Conservation (phyloP, 768 basidiomycete species). For the Russula sp. region DNA sequence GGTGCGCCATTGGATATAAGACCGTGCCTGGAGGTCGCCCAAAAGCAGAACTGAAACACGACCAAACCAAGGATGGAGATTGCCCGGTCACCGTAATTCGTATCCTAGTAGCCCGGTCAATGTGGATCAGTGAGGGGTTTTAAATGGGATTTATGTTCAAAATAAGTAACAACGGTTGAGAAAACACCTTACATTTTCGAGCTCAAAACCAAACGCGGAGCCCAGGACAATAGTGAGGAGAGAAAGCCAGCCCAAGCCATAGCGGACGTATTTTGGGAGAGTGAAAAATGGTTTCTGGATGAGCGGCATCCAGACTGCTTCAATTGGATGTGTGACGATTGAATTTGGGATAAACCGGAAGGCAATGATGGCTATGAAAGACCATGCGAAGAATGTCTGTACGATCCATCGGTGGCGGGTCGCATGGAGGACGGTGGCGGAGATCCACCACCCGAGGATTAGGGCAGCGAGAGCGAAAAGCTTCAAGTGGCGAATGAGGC, state of each 20-base stretch:
- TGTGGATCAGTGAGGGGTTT: conserved; percentile 18
- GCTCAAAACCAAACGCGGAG: conserved; percentile 82
- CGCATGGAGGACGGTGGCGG: conserved; percentile 59
- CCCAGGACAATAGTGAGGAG: conserved; percentile 78
- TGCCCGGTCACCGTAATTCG: conserved; percentile 73
- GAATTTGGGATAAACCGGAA: conserved; percentile 82
- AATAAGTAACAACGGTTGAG: not conserved
- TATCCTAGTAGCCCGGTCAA: conserved; percentile 44
- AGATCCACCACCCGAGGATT: conserved; percentile 87
- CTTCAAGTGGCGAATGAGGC: conserved; percentile 36
- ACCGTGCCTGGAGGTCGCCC: conserved; percentile 59
- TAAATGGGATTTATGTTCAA: not conserved
- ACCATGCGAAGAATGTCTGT: conserved; percentile 81
- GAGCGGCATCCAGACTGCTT: conserved; percentile 63
- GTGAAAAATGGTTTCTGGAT: conserved; percentile 68
- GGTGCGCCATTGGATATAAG: conserved; percentile 75
- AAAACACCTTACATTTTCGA: conserved; percentile 46
- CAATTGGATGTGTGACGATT: conserved; percentile 66
- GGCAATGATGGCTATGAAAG: conserved; percentile 72
- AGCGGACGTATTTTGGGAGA: conserved; percentile 48
- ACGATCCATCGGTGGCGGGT: conserved; percentile 83
- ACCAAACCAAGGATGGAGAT: conserved; percentile 79
- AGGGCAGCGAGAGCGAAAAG: conserved; percentile 52
- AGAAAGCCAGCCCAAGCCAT: conserved; percentile 70
- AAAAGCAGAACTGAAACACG: conserved; percentile 78